Evolutionary conservation across 2,329 filamentous ascomycete species (phyloP), one percentile per base, ranked within the genome.

Genomic region (Dothideomycetes sp.): DNA sequence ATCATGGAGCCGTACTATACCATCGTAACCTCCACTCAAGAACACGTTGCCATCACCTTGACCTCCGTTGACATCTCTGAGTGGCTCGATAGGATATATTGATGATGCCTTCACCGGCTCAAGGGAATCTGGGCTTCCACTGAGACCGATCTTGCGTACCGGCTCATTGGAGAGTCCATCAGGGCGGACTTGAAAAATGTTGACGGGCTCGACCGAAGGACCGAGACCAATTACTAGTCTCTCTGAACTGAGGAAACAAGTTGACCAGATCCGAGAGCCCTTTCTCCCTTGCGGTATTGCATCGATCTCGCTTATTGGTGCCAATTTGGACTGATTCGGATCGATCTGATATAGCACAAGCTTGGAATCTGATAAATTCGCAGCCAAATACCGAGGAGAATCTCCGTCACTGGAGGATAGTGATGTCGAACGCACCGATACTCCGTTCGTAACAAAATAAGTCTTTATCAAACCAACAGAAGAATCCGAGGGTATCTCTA

Each of bases 11-110:
- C 74, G 67, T 27, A 69, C 62, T 27, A 68, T 61, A 9, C 74
- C 72, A 51, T 79, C 74, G 37, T 74, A 74, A 54, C 73, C 76
- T 7, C 76, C 75, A 22, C 72, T 71, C 2, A 81, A 59, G 44
- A 80, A 79, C 0, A 74, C 57, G 33, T 73, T 59, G 2, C 70
- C 70, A 4, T 63, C 49, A 13, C 53, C 56, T 9, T 56, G 58
- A 15, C 56, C 53, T n/a, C 43, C 44, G 11, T 38, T 43, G 23
- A 15, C 24, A 19, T 44, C 41, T 30, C 35, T 5, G 2, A 48
- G 22, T 12, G 40, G 32, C 17, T 45, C 49, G n/a, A 69, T 62
- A 1, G 68, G 61, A 41, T 71, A 71, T 4, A 72, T 56, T 5
- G 67, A 65, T 0, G 55, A 55, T 42, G 57, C 43, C 53, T 47